These are phyloP conservation scores for Isochrysis galbana DNA, from an alignment of 78 protist genomes.

Conservation along the genomic window DNA sequence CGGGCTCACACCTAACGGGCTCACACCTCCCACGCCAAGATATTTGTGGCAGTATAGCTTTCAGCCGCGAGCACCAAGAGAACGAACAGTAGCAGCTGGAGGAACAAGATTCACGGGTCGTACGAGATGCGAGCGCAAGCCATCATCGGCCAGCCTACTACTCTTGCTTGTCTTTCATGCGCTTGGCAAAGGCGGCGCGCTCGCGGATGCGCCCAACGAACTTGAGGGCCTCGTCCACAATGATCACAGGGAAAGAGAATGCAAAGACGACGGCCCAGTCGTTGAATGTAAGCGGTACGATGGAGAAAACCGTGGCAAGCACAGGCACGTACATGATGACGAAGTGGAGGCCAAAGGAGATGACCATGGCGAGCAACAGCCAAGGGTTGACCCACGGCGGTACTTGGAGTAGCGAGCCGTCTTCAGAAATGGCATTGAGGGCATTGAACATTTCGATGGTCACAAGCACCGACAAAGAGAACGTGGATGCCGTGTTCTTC, in stretches of 20 bases:
- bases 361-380: conserved; percentile 54
- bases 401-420: conserved; percentile 36
- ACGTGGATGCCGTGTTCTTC: conserved; percentile 41
- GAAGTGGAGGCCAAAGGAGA: conserved; percentile 54
- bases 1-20: no score
- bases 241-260: conserved; percentile 62
- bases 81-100: no score
- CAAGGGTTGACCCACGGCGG: conserved; percentile 51
- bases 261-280: conserved; percentile 64
- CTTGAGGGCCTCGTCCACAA: conserved; percentile 79
- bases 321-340: conserved; percentile 63
- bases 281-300: conserved; percentile 28
- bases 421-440: conserved; percentile 63
- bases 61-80: no score
- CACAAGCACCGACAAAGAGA: conserved; percentile 74
- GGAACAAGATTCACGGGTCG: no score
- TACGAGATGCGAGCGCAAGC: no score
- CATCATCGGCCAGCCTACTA: no score
- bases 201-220: not conserved
- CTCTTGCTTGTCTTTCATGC: not conserved
- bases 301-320: conserved; percentile 41
- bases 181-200: not conserved
- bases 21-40: no score
- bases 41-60: no score
- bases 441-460: conserved; percentile 78